These are phyloP conservation scores for Adansonia madagascariensis DNA, from an alignment of 441 rosid species.

Conservation along the genomic window DNA sequence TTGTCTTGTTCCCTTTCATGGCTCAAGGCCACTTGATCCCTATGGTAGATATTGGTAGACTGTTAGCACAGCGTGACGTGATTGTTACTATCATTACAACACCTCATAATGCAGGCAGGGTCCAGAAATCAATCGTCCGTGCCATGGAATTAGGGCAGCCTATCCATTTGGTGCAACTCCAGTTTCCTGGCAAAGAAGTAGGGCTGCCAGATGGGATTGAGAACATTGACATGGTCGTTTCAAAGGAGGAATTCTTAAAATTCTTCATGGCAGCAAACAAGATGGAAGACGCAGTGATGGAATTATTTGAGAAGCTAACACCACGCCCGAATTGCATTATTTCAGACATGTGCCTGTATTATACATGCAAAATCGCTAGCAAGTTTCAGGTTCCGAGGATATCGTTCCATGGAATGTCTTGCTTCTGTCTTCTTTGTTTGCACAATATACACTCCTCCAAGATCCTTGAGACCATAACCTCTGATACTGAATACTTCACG, in stretches of 20 bases:
- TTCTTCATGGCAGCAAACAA: slow-evolving; percentile 31
- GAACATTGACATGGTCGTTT: slow-evolving; percentile 43
- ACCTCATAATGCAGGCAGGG: slow-evolving; percentile 38
- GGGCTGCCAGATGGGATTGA: slow-evolving; percentile 49
- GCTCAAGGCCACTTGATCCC: slow-evolving; percentile 53
- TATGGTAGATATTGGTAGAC: slow-evolving; percentile 46
- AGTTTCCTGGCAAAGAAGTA: slow-evolving; percentile 35
- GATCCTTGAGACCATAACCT: slow-evolving; percentile 21
- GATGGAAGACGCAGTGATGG: slow-evolving; percentile 30
- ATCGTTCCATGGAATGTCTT: slow-evolving; percentile 35
- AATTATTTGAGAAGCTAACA: slow-evolving; percentile 27
- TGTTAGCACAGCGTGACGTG: slow-evolving; percentile 39
- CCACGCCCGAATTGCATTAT: slow-evolving; percentile 44
- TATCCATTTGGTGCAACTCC: slow-evolving; percentile 28
- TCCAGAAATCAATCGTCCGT: slow-evolving; percentile 23
- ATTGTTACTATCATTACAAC: slow-evolving; percentile 44
- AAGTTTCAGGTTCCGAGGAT: slow-evolving; percentile 42
- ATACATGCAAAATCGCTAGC: slow-evolving; percentile 34
- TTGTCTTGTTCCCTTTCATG: slow-evolving; percentile 43
- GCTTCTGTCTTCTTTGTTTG: slow-evolving; percentile 29
- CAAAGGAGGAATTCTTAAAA: not conserved
- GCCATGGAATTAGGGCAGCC: slow-evolving; percentile 31
- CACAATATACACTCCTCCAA: slow-evolving; percentile 17
- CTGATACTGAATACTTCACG: slow-evolving; percentile 31
- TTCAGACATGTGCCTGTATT: slow-evolving; percentile 35